Conservation (phyloP, 208 protist genomes). For the Trypanosoma platydactyli region DNA sequence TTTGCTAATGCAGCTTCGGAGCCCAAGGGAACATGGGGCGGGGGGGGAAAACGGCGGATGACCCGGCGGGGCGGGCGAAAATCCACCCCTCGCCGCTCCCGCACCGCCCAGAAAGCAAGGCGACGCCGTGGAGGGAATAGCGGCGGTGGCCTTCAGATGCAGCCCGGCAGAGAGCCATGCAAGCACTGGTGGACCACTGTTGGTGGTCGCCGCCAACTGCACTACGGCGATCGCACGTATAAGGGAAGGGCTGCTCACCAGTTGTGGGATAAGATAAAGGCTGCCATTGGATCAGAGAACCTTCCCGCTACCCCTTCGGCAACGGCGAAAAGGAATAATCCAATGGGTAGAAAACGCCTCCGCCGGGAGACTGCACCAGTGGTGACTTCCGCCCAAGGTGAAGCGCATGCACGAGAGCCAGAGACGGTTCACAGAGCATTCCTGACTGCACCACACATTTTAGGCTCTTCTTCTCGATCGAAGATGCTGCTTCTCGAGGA, state of each 20-base stretch:
- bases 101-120: background rate
- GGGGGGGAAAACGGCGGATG: background rate
- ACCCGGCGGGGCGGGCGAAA: background rate
- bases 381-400: background rate
- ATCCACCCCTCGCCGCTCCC: background rate
- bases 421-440: background rate
- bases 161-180: slow-evolving; percentile 40
- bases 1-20: background rate
- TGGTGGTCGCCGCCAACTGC: slow-evolving; percentile 51
- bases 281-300: background rate
- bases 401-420: background rate
- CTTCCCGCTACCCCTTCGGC: background rate
- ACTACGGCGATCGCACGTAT: slow-evolving; percentile 68
- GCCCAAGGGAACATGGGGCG: background rate
- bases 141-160: slow-evolving; percentile 30
- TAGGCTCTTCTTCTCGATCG: background rate
- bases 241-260: slow-evolving; percentile 55
- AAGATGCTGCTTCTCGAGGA: slow-evolving; percentile 14
- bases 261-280: slow-evolving; percentile 71
- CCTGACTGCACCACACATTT: background rate
- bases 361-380: background rate
- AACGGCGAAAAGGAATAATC: background rate
- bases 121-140: background rate
- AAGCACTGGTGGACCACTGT: slow-evolving; percentile 64
- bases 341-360: background rate